Percentiles rank a stretch among this genome's conserved stretches.
These are phyloP conservation scores for Ophiostoma populinum DNA, from an alignment of 2,329 filamentous ascomycete species.

Conservation along the genomic window DNA sequence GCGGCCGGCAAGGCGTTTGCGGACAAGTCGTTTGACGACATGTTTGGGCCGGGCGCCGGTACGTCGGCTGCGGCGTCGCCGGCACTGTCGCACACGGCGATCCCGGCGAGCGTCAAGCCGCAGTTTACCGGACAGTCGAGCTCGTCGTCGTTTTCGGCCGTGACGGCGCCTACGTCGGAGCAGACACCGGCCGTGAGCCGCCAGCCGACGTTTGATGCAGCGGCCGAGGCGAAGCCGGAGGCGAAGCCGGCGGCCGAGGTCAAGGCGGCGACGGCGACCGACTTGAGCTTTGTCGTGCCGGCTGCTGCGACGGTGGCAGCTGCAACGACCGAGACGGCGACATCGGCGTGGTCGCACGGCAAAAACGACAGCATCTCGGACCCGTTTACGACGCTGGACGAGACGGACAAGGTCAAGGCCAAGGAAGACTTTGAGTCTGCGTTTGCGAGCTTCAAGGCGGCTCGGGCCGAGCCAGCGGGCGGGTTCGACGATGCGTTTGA, in stretches of 20 bases:
- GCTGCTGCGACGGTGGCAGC: not conserved
- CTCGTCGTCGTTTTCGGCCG: slow-evolving; percentile 38
- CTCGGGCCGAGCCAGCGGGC: slow-evolving; percentile 5
- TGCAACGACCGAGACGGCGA: slow-evolving; percentile 3
- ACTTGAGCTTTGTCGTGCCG: too few relatives aligned
- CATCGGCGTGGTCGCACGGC: slow-evolving; percentile 7
- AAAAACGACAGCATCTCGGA: slow-evolving; percentile 20
- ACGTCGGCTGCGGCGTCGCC: slow-evolving; percentile 20
- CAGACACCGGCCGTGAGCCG: slow-evolving; percentile 36
- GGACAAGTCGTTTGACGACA: slow-evolving; percentile 65
- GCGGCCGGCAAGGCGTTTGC: slow-evolving; percentile 27
- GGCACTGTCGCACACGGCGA: not conserved
- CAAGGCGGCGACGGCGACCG: not conserved
- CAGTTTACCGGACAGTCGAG: slow-evolving; percentile 41
- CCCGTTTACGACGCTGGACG: slow-evolving; percentile 34
- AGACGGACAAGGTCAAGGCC: slow-evolving; percentile 27
- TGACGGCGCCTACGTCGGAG: slow-evolving; percentile 36
- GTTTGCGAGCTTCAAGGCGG: slow-evolving; percentile 55
- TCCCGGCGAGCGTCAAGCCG: slow-evolving; percentile 35
- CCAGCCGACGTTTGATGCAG: slow-evolving; percentile 35
- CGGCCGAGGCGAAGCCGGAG: not conserved
- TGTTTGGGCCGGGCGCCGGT: slow-evolving; percentile 58
- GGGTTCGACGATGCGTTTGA: slow-evolving; percentile 4
- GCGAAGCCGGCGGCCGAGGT: not conserved
- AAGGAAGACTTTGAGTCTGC: slow-evolving; percentile 77